These are phyloP conservation scores for Beauveria scarabaeidicola DNA, from an alignment of 2,329 filamentous ascomycete species.

Conservation along the genomic window DNA sequence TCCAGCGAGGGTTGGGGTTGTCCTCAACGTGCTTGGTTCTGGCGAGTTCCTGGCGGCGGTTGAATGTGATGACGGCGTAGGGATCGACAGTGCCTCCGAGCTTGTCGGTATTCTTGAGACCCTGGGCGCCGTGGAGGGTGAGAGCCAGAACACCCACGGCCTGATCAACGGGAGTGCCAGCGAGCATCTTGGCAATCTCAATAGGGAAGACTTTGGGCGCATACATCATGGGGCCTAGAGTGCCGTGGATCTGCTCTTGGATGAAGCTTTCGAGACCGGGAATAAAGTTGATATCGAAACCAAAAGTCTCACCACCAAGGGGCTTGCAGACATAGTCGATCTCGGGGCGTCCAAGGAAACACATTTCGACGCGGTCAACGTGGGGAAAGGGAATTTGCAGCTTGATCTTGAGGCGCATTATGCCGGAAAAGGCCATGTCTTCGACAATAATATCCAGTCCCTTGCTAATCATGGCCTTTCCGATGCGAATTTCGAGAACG, in stretches of 20 bases:
- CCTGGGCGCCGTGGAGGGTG: constrained; percentile 82
- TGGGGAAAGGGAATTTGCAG: constrained; percentile 93
- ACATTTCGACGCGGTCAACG: constrained; percentile 89
- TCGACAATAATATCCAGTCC: constrained; percentile 96
- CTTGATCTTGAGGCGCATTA: constrained; percentile 97
- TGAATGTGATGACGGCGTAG: constrained; percentile 77
- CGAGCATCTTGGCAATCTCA: constrained; percentile 96
- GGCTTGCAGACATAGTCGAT: constrained; percentile 99
- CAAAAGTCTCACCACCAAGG: constrained; percentile 86
- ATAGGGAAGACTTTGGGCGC: constrained; percentile 96
- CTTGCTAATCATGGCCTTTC: constrained; percentile 95
- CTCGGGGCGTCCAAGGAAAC: constrained; percentile 77
- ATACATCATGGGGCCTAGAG: constrained; percentile 95
- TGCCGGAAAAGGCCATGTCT: constrained; percentile 89
- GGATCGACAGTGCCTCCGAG: constrained; percentile 89
- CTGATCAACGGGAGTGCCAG: constrained; percentile 87
- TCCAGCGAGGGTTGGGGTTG: constrained; percentile 83
- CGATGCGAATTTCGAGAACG: constrained; percentile 86
- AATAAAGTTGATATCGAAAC: constrained; percentile 99
- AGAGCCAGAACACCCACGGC: constrained; percentile 90
- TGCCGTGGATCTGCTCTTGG: constrained; percentile 90
- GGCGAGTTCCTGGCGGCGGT: constrained; percentile 70
- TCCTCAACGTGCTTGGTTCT: constrained; percentile 84
- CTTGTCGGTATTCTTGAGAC: constrained; percentile 90
- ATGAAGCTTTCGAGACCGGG: constrained; percentile 91